These are phyloP conservation scores for Candida ulmi DNA, from an alignment of 805 yeast species.

Conservation along the genomic window DNA sequence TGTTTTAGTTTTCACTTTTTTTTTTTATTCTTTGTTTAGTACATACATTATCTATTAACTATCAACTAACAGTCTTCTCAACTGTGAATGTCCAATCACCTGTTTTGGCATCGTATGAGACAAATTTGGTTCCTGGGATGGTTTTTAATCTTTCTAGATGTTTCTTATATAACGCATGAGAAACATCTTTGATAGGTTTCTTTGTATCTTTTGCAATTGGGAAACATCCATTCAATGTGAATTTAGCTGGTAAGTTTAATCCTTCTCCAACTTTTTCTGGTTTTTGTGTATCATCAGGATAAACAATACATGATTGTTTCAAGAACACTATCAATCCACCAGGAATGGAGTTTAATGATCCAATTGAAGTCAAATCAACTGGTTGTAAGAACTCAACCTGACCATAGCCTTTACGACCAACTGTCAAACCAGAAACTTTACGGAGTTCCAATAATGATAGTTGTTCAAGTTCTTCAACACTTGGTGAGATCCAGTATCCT, in stretches of 20 bases:
- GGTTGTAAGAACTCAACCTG: slow-evolving; percentile 70
- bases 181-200: slow-evolving; percentile 70
- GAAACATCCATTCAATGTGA: slow-evolving; percentile 74
- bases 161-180: slow-evolving; percentile 61
- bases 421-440: slow-evolving; percentile 53
- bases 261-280: slow-evolving; percentile 75
- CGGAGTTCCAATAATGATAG: slow-evolving; percentile 61
- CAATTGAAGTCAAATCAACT: slow-evolving; percentile 72
- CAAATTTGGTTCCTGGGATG: slow-evolving; percentile 56
- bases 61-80: slow-evolving; percentile 21
- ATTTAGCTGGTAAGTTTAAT: slow-evolving; percentile 66
- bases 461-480: slow-evolving; percentile 53
- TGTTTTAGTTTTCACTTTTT: neutral
- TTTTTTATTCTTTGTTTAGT: neutral
- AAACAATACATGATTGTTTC: slow-evolving; percentile 56
- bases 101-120: slow-evolving; percentile 68
- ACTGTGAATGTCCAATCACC: slow-evolving; percentile 68
- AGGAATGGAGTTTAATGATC: slow-evolving; percentile 55
- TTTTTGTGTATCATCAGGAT: slow-evolving; percentile 57
- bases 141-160: slow-evolving; percentile 65
- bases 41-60: neutral
- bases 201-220: slow-evolving; percentile 72
- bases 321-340: slow-evolving; percentile 61
- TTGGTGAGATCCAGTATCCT: slow-evolving; percentile 87
- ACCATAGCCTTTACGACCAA: slow-evolving; percentile 77